Evolutionary conservation across 2,329 filamentous ascomycete genomes (phyloP).

Genomic region (Alternaria ventricosa): DNA sequence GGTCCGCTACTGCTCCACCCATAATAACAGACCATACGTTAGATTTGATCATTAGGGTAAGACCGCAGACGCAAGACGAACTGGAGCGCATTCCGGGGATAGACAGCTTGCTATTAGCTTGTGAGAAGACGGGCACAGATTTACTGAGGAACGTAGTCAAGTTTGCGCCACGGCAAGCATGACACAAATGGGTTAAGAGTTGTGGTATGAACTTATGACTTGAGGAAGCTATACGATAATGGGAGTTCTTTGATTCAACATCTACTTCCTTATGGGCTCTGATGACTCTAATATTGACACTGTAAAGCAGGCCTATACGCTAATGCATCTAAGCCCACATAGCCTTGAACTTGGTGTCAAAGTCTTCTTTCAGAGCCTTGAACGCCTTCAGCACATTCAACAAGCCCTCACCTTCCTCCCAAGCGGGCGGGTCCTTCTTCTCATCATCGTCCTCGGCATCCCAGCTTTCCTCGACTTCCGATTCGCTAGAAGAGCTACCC

Average conservation of each 20-base stretch:
- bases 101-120: conserved; percentile 28
- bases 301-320: background rate
- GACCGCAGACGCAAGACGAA: conserved; percentile 32
- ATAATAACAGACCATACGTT: conserved; percentile 32
- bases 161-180: conserved; percentile 18
- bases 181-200: background rate
- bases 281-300: background rate
- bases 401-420: conserved; percentile 57
- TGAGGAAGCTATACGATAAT: background rate
- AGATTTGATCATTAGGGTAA: conserved; percentile 22
- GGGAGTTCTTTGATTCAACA: background rate
- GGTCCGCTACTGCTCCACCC: conserved; percentile 3
- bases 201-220: background rate
- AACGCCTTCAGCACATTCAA: conserved; percentile 67
- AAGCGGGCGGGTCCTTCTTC: conserved; percentile 38
- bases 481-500: conserved; percentile 40
- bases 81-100: conserved; percentile 34
- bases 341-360: conserved; percentile 68
- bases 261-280: background rate
- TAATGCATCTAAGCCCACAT: conserved; percentile 60
- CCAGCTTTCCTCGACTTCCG: conserved; percentile 33
- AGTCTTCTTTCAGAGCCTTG: conserved; percentile 62
- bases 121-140: conserved; percentile 26
- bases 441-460: conserved; percentile 34
- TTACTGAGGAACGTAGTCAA: conserved; percentile 36